Evolutionary conservation across 495 filamentous ascomycete genomes (phyloP).

Genomic region (Penicillium diatomitis): DNA sequence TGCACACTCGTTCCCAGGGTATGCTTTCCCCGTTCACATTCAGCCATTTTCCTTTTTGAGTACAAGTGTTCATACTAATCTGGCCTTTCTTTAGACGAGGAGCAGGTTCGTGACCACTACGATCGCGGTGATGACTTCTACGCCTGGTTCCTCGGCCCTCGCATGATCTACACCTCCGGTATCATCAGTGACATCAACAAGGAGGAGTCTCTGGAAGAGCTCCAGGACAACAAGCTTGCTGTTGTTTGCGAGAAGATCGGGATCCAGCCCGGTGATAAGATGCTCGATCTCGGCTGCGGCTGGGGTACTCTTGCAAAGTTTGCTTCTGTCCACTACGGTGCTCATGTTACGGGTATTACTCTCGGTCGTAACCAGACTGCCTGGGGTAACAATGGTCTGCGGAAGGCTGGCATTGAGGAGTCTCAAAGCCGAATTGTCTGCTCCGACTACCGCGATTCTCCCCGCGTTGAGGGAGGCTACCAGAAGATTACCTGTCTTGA

Average conservation of each 20-base stretch:
- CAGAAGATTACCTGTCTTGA: constrained; percentile 68
- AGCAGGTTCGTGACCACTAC: constrained; percentile 69
- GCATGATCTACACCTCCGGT: constrained; percentile 68
- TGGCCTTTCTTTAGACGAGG: constrained; percentile 46
- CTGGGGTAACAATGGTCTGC: constrained; percentile 59
- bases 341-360: constrained; percentile 56
- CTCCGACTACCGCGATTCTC: constrained; percentile 62
- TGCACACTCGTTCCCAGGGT: constrained; percentile 64
- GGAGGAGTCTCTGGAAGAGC: constrained; percentile 57
- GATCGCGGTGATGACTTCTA: constrained; percentile 71
- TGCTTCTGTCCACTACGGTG: constrained; percentile 54
- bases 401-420: constrained; percentile 50
- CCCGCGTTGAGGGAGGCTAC: constrained; percentile 49
- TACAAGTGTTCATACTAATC: background rate
- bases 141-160: constrained; percentile 63
- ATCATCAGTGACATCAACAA: constrained; percentile 56
- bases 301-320: constrained; percentile 64
- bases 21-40: constrained; percentile 4
- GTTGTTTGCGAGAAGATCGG: constrained; percentile 67
- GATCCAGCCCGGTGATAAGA: constrained; percentile 48
- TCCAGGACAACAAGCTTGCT: constrained; percentile 63
- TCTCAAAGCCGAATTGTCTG: constrained; percentile 56
- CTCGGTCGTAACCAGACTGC: constrained; percentile 64
- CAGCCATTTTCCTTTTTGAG: too few species aligned
- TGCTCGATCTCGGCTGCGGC: constrained; percentile 64